Percentiles rank a stretch among this genome's conserved stretches.
These are phyloP conservation scores for Chaetomium sp. DNA, from an alignment of 2,329 filamentous ascomycete genomes.

Conservation along the genomic window DNA sequence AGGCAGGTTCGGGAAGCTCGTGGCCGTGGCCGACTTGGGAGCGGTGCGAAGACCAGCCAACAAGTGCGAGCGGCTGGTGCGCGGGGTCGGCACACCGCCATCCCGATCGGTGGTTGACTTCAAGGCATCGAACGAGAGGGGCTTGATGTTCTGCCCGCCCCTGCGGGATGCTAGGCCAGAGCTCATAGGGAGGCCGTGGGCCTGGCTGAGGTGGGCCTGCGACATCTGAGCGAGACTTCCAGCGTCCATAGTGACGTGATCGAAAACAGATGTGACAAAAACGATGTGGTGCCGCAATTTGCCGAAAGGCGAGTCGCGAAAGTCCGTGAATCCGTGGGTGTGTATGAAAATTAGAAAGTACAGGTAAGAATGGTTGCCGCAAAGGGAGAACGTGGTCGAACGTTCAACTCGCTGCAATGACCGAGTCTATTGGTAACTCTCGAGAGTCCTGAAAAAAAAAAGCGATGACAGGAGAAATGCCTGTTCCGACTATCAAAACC, in stretches of 20 bases:
- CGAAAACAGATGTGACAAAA: neutral
- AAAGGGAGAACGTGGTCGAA: slow-evolving; percentile 23
- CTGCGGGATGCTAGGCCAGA: slow-evolving; percentile 76
- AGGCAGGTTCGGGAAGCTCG: slow-evolving; percentile 63
- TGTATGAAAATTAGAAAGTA: slow-evolving; percentile 12
- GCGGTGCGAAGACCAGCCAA: slow-evolving; percentile 89
- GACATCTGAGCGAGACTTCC: slow-evolving; percentile 99
- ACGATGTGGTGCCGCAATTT: neutral
- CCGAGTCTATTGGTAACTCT: slow-evolving; percentile 21
- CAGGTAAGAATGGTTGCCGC: slow-evolving; percentile 11
- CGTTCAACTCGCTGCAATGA: slow-evolving; percentile 17
- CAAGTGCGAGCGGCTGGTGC: slow-evolving; percentile 90
- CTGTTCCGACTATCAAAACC: slow-evolving; percentile 11
- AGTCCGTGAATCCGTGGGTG: neutral
- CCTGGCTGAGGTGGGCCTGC: slow-evolving; percentile 70
- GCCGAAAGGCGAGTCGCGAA: no score
- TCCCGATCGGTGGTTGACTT: slow-evolving; percentile 65
- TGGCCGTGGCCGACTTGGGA: slow-evolving; percentile 73
- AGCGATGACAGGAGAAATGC: slow-evolving; percentile 21
- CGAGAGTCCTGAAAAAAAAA: slow-evolving; percentile 15
- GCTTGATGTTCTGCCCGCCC: slow-evolving; percentile 83
- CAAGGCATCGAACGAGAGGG: slow-evolving; percentile 68
- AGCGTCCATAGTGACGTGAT: slow-evolving; percentile 67
- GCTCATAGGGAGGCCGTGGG: slow-evolving; percentile 67
- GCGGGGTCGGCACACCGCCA: slow-evolving; percentile 69